Percentiles rank a stretch among this genome's conserved stretches.
Conservation (phyloP, 73 alveolate genomes). For the Breviolum minutum region DNA sequence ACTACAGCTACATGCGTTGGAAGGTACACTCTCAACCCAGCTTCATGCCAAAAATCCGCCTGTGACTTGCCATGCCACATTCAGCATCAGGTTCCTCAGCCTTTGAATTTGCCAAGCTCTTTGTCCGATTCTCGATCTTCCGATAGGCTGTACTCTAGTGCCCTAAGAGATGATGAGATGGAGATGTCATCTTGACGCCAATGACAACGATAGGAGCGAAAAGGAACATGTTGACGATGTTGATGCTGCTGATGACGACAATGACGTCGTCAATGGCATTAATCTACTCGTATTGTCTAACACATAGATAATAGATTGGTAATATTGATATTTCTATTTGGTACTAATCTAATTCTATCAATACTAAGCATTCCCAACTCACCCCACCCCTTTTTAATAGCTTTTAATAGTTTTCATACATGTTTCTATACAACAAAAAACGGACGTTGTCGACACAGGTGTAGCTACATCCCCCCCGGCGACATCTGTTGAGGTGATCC, state of each 20-base stretch:
- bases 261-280: not conserved
- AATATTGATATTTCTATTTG: too few species aligned
- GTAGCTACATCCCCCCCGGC: not conserved
- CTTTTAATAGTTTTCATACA: too few species aligned
- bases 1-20: too few species aligned
- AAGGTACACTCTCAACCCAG: too few species aligned
- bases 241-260: not conserved
- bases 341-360: too few species aligned
- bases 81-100: slow-evolving; percentile 1
- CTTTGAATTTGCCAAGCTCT: slow-evolving; percentile 82
- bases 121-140: slow-evolving; percentile 3
- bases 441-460: not conserved
- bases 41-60: not conserved
- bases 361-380: not conserved
- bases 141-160: not conserved
- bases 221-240: not conserved
- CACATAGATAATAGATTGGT: not conserved
- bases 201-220: not conserved
- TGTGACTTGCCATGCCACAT: not conserved
- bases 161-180: not conserved
- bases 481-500: not conserved
- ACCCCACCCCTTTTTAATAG: not conserved
- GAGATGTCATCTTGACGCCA: not conserved
- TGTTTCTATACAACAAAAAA: not conserved
- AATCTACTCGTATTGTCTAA: not conserved